These are phyloP conservation scores for Ogataea parapolymorpha DNA, from an alignment of 805 yeast genomes.

Conservation along the genomic window DNA sequence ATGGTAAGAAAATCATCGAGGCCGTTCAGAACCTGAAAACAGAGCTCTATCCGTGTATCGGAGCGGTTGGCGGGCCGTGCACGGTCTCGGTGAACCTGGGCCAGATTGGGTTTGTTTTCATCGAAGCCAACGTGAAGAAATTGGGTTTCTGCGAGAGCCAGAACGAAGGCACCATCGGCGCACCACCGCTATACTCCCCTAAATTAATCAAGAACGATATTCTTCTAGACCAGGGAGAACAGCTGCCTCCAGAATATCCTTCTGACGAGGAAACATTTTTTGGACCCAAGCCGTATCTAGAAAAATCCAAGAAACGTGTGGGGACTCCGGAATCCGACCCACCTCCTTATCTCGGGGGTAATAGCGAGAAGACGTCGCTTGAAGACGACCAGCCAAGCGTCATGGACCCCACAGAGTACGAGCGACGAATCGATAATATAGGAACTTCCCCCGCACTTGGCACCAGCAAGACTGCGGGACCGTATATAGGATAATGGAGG, in stretches of 20 bases:
- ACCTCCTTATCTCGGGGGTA: conserved; percentile 24
- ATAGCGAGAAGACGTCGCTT: conserved; percentile 4
- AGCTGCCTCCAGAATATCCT: conserved; percentile 68
- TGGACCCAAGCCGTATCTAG: conserved; percentile 37
- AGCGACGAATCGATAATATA: conserved; percentile 13
- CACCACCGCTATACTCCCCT: conserved; percentile 36
- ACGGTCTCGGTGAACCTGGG: conserved; percentile 70
- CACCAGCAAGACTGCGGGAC: conserved; percentile 3
- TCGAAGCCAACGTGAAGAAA: conserved; percentile 75
- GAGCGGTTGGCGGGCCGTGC: conserved; percentile 46
- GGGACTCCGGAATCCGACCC: conserved; percentile 28
- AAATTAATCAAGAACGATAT: conserved; percentile 40
- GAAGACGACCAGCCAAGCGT: conserved; percentile 1
- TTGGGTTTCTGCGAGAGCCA: conserved; percentile 53
- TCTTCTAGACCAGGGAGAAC: conserved; percentile 68
- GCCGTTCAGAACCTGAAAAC: conserved; percentile 46
- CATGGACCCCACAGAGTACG: conserved; percentile 21
- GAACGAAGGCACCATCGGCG: conserved; percentile 38
- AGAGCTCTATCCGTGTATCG: conserved; percentile 53
- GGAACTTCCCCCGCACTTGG: conserved; percentile 11
- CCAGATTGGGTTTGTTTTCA: conserved; percentile 81
- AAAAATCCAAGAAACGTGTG: conserved; percentile 7
- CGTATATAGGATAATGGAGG: background rate
- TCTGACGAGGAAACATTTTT: conserved; percentile 60
- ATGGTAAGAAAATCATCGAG: conserved; percentile 52